Evolutionary conservation across 2,329 filamentous ascomycete species (phyloP).

Genomic region (Bipolaris cookei): DNA sequence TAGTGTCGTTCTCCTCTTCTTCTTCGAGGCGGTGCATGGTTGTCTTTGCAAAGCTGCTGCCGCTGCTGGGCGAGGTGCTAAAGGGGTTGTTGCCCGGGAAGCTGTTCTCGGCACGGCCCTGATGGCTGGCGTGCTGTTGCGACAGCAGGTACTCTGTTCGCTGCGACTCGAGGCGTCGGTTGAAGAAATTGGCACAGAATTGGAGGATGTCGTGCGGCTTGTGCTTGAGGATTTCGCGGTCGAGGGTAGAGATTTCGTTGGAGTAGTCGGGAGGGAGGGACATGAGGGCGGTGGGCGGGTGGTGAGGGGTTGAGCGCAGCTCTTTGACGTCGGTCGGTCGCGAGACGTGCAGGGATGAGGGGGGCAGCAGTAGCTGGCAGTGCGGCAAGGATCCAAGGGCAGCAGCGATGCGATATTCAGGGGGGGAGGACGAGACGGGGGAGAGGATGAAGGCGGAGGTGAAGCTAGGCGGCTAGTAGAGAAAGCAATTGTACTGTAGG

Average conservation of each 20-base stretch:
- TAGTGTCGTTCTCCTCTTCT: slow-evolving; percentile 79
- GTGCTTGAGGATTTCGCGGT: slow-evolving; percentile 64
- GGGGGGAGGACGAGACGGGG: slow-evolving; percentile 3
- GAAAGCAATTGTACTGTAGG: slow-evolving; percentile 13
- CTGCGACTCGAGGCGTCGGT: slow-evolving; percentile 69
- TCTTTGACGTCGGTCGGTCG: slow-evolving; percentile 46
- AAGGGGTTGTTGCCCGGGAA: slow-evolving; percentile 85
- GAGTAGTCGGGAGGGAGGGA: slow-evolving; percentile 53
- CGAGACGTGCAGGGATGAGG: slow-evolving; percentile 45
- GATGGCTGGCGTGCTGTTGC: slow-evolving; percentile 54
- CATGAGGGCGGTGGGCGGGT: slow-evolving; percentile 43
- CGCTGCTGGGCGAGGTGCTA: slow-evolving; percentile 55
- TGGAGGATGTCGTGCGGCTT: slow-evolving; percentile 70
- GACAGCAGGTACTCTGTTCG: slow-evolving; percentile 62
- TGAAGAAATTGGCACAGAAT: slow-evolving; percentile 73
- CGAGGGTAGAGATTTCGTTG: slow-evolving; percentile 68
- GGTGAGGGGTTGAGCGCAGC: slow-evolving; percentile 46
- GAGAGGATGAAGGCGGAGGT: background rate
- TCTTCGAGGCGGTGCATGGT: slow-evolving; percentile 72
- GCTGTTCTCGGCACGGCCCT: slow-evolving; percentile 65
- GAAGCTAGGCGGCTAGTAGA: background rate
- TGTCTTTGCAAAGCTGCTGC: slow-evolving; percentile 52
- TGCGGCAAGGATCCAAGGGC: slow-evolving; percentile 38
- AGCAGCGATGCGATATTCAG: slow-evolving; percentile 25
- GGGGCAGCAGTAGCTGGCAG: slow-evolving; percentile 23